phyloP scores from a whole-genome alignment of 1,284 basidiomycete genomes.

The Malassezia arunalokei region DNA sequence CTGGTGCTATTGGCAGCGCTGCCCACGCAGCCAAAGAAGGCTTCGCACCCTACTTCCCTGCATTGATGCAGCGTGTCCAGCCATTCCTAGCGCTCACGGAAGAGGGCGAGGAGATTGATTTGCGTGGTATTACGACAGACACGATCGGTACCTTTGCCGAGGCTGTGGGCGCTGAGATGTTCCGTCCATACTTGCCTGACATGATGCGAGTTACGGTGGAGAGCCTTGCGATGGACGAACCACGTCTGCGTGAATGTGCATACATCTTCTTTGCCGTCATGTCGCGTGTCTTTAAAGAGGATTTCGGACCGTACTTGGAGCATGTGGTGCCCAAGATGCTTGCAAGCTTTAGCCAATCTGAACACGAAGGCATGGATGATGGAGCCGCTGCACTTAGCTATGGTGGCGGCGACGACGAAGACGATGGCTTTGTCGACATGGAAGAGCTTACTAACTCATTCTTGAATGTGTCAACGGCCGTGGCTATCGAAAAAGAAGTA shows the following conservation, averaged over 20 bases:
- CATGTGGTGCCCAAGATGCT: conserved; percentile 77
- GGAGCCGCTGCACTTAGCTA: conserved; percentile 55
- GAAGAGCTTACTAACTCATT: conserved; percentile 59
- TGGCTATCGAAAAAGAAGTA: conserved; percentile 98
- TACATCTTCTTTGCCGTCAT: conserved; percentile 99
- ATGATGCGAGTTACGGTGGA: conserved; percentile 93
- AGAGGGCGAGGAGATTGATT: conserved; percentile 69
- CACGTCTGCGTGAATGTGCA: conserved; percentile 82
- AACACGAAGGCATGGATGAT: conserved; percentile 48
- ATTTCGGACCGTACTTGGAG: conserved; percentile 77
- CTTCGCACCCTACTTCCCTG: conserved; percentile 89
- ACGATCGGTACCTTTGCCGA: conserved; percentile 96
- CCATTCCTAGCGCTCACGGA: conserved; percentile 68
- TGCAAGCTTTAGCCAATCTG: conserved; percentile 65
- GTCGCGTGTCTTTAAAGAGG: conserved; percentile 86
- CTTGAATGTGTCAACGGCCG: conserved; percentile 71
- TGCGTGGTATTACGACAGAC: conserved; percentile 95
- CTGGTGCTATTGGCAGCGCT: conserved; percentile 92
- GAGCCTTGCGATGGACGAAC: conserved; percentile 70
- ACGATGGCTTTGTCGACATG: conserved; percentile 53
- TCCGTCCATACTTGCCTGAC: conserved; percentile 87
- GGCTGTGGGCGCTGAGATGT: conserved; percentile 83
- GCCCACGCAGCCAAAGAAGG: conserved; percentile 90
- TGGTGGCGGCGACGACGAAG: conserved; percentile 52
- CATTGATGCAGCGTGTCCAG: conserved; percentile 76